Evolutionary conservation across 106 monocot genomes (phyloP), one percentile per base, ranked within the genome.

Genomic region (Allium fistulosum): DNA sequence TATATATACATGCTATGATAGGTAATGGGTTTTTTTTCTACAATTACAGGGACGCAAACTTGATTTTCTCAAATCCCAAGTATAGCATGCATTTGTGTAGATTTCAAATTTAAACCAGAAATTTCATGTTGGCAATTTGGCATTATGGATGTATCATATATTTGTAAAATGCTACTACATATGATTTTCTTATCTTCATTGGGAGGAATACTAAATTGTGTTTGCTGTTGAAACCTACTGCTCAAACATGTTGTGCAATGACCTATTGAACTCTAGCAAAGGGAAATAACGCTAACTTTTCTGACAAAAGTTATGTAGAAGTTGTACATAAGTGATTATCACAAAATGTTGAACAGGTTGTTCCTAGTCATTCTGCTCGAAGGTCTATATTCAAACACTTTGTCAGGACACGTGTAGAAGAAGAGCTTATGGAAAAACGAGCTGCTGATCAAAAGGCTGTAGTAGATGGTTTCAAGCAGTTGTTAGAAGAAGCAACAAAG

Each of bases 401-500:
- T 77, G 97, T 97, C 64, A 75, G 92, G 26, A 97, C 92, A 65
- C 81, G 97, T 62, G 92, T 86, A 77, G 97, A 97, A 77, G 92
- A 97, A 74, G 97, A 92, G 73, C 81, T 92, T 18, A 97, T 86
- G 63, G 97, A 97, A 72, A 92, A 89, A 79, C 77, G 80, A 64
- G 97, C 92, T 53, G 97, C 92, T n/a, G n/a, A n/a, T 72, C 92
- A 87, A 62, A 97, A 84, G 78, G 97, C 92, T 86, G 86, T 88
- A 67, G 27, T 87, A 49, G 84, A 86, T 69, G 78, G 82, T 47
- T 97, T 87, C 71, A 92, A 79, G 74, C 76, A 87, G 63, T 75
- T 97, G 61, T 71, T 97, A 57, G 87, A 97, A 71, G 92, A 92
- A 72, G 97, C 86, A 17, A 87, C 84, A 48, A 88, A 97, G 91